Percentiles rank a stretch among this genome's conserved stretches.
These are phyloP conservation scores for Lagenidium giganteum DNA, from an alignment of 352 stramenopile species.

Conservation along the genomic window DNA sequence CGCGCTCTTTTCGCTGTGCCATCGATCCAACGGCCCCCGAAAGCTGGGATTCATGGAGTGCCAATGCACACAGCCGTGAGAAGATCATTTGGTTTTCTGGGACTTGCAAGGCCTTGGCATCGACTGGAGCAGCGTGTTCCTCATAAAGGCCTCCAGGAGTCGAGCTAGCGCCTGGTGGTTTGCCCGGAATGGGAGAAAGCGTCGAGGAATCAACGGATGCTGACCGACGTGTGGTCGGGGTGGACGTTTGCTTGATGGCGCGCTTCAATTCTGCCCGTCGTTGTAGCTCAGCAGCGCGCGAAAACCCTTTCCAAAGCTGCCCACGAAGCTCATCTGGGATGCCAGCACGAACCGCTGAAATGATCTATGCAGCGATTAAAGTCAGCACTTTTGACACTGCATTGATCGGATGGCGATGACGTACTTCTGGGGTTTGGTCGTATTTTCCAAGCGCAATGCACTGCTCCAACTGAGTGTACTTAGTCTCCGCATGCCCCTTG, in stretches of 20 bases:
- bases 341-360: slow-evolving; percentile 65
- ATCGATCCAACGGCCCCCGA: no score
- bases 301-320: slow-evolving; percentile 72
- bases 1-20: no score
- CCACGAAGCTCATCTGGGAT: slow-evolving; percentile 76
- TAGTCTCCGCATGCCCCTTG: slow-evolving; percentile 73
- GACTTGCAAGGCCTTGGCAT: slow-evolving; percentile 27
- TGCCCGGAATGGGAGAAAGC: no score
- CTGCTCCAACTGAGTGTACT: slow-evolving; percentile 79
- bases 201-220: slow-evolving; percentile 1
- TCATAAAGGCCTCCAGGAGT: slow-evolving; percentile 28
- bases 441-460: slow-evolving; percentile 62
- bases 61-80: slow-evolving; percentile 43
- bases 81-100: slow-evolving; percentile 68
- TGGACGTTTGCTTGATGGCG: slow-evolving; percentile 42
- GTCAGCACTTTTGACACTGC: neutral
- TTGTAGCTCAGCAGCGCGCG: slow-evolving; percentile 53
- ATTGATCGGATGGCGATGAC: neutral
- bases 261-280: slow-evolving; percentile 52
- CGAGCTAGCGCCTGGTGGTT: no score
- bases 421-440: slow-evolving; percentile 54
- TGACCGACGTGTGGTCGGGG: slow-evolving; percentile 22
- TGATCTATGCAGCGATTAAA: slow-evolving; percentile 28
- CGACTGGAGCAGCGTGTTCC: slow-evolving; percentile 36
- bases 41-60: slow-evolving; percentile 42